Percentiles rank a stretch among this genome's conserved stretches.
These are phyloP conservation scores for Hagleromyces aurorensis DNA, from an alignment of 805 yeast species.

Conservation along the genomic window DNA sequence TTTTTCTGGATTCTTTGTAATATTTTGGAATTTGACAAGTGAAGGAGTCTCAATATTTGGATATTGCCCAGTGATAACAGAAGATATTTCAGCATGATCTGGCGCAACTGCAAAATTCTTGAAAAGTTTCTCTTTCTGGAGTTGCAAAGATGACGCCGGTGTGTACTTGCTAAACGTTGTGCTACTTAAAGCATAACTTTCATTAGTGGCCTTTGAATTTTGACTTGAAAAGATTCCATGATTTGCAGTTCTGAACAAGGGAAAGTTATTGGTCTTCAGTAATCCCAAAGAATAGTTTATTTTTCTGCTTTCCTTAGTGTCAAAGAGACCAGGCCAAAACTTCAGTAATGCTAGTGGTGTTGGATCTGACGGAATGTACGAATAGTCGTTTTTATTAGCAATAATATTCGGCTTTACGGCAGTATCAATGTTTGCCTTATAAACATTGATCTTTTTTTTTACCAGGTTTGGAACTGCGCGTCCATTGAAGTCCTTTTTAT, in stretches of 20 bases:
- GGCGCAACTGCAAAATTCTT: constrained; percentile 15
- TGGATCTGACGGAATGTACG: constrained; percentile 20
- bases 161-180: constrained; percentile 65
- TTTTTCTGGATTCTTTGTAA: constrained; percentile 15
- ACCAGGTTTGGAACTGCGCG: constrained; percentile 13
- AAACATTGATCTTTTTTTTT: constrained; percentile 3
- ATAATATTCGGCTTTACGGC: constrained; percentile 3
- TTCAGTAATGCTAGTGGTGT: constrained; percentile 21
- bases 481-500: constrained; percentile 4
- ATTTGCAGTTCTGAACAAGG: constrained; percentile 20
- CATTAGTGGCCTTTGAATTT: constrained; percentile 9
- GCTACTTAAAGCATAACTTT: constrained; percentile 35
- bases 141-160: constrained; percentile 40
- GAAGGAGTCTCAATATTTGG: constrained; percentile 6
- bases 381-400: constrained; percentile 2
- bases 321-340: constrained; percentile 17
- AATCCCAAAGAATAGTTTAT: constrained; percentile 15
- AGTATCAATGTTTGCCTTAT: constrained; percentile 2
- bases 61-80: constrained; percentile 20
- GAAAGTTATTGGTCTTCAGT: constrained; percentile 20
- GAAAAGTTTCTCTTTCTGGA: constrained; percentile 20
- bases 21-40: constrained; percentile 9
- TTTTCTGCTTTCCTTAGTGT: constrained; percentile 15
- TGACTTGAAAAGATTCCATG: constrained; percentile 9
- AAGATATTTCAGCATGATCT: constrained; percentile 10